Percentiles rank a stretch among this genome's conserved stretches.
Conservation (phyloP, 148 eudicot genomes). For the Nepenthes gracilis region DNA sequence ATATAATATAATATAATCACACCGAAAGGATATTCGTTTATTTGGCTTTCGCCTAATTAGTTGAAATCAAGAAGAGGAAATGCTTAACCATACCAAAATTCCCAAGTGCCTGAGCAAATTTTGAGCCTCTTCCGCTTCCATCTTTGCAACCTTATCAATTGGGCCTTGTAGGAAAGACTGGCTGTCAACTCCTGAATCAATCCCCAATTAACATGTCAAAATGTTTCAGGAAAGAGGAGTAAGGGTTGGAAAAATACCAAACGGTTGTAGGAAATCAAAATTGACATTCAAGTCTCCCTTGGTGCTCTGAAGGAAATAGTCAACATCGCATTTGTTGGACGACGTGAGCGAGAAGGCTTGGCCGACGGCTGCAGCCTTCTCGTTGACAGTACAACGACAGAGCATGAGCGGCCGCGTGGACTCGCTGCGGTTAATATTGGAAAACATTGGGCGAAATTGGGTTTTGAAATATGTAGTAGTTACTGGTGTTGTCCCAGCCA, state of each 20-base stretch:
- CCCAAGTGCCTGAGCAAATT: constrained; percentile 62
- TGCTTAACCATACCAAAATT: constrained; percentile 32
- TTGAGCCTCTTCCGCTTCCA: constrained; percentile 72
- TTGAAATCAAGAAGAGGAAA: background rate
- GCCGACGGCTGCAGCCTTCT: constrained; percentile 18
- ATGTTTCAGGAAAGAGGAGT: background rate
- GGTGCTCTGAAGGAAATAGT: constrained; percentile 85
- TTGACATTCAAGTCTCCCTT: constrained; percentile 68
- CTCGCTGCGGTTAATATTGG: too few relatives aligned
- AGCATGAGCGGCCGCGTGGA: background rate
- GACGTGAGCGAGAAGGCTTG: constrained; percentile 44
- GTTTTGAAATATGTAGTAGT: too few relatives aligned
- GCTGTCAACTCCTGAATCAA: constrained; percentile 27
- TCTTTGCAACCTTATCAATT: constrained; percentile 75
- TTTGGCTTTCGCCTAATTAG: too few relatives aligned
- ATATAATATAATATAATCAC: too few relatives aligned
- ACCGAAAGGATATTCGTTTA: too few relatives aligned
- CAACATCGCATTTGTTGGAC: constrained; percentile 36
- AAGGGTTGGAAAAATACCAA: constrained; percentile 11
- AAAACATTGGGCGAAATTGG: too few relatives aligned
- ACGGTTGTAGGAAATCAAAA: constrained; percentile 19
- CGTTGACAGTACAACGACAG: constrained; percentile 19
- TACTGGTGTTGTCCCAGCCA: too few relatives aligned
- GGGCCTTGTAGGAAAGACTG: constrained; percentile 48
- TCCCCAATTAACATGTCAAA: background rate